phyloP scores from a whole-genome alignment of 2,329 filamentous ascomycete species.

The Nemania diffusa region DNA sequence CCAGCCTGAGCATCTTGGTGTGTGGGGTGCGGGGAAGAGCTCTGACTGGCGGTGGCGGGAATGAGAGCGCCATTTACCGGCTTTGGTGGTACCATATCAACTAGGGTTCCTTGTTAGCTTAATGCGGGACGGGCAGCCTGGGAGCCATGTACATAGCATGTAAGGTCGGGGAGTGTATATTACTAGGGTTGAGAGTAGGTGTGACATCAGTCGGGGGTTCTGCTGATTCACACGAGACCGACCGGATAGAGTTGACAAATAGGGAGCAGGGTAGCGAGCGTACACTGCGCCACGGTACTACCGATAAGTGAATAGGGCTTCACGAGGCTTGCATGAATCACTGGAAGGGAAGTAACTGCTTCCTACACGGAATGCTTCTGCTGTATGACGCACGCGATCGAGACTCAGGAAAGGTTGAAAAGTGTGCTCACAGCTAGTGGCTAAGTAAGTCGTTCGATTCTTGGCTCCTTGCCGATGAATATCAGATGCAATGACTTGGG shows the following conservation, averaged over 20 bases:
- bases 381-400: neutral
- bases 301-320: slow-evolving; percentile 13
- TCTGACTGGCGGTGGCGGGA: slow-evolving; percentile 45
- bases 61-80: slow-evolving; percentile 36
- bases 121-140: slow-evolving; percentile 33
- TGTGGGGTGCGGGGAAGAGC: slow-evolving; percentile 48
- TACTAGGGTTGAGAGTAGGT: slow-evolving; percentile 26
- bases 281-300: neutral
- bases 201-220: slow-evolving; percentile 26
- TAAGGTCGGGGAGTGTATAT: neutral
- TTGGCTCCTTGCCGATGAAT: slow-evolving; percentile 9
- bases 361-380: neutral
- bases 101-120: slow-evolving; percentile 35
- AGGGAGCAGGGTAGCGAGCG: slow-evolving; percentile 14
- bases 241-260: slow-evolving; percentile 33
- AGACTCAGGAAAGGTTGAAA: neutral
- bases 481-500: slow-evolving; percentile 31
- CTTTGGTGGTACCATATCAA: slow-evolving; percentile 37
- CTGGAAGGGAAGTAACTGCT: neutral
- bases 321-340: slow-evolving; percentile 20
- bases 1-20: slow-evolving; percentile 37
- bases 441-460: slow-evolving; percentile 21
- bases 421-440: slow-evolving; percentile 15
- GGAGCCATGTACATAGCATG: slow-evolving; percentile 3
- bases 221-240: slow-evolving; percentile 28